Evolutionary conservation across 2,329 filamentous ascomycete species (phyloP).

Genomic region (Incumbomyces delicatus): DNA sequence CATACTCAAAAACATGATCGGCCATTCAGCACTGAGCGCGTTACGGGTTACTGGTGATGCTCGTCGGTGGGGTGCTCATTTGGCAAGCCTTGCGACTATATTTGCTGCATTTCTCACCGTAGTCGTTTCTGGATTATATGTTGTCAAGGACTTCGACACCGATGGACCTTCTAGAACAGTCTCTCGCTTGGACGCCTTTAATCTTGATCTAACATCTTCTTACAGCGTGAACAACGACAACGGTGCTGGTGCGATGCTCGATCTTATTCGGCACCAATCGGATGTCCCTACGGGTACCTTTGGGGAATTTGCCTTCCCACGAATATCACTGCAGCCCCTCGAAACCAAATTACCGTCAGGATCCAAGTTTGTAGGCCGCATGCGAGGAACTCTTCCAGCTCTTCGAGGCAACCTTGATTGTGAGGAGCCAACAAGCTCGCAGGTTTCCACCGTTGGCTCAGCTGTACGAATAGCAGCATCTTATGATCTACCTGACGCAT

Average conservation of each 20-base stretch:
- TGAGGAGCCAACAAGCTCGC: slow-evolving; percentile 8
- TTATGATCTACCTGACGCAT: slow-evolving; percentile 16
- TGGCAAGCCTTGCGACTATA: slow-evolving; percentile 17
- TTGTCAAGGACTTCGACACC: slow-evolving; percentile 18
- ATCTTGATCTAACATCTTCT: slow-evolving; percentile 16
- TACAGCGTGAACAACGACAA: slow-evolving; percentile 13
- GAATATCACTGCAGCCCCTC: slow-evolving; percentile 11
- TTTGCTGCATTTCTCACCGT: slow-evolving; percentile 21
- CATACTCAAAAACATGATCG: slow-evolving; percentile 17
- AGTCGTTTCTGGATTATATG: slow-evolving; percentile 25
- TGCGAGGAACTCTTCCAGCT: slow-evolving; percentile 10
- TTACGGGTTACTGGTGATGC: slow-evolving; percentile 13
- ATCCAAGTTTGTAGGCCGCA: slow-evolving; percentile 9
- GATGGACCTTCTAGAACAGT: slow-evolving; percentile 19
- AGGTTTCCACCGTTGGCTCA: not conserved
- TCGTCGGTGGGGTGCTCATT: slow-evolving; percentile 18
- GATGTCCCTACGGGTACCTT: slow-evolving; percentile 18
- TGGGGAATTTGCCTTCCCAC: slow-evolving; percentile 17
- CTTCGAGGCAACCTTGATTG: slow-evolving; percentile 16
- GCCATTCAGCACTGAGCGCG: slow-evolving; percentile 14
- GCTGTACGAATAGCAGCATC: slow-evolving; percentile 14
- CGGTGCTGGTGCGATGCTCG: slow-evolving; percentile 14
- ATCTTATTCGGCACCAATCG: slow-evolving; percentile 17
- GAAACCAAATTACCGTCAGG: not conserved
- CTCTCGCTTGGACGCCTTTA: slow-evolving; percentile 23